phyloP scores from a whole-genome alignment of 208 protist genomes.

The Leishmania arabica region DNA sequence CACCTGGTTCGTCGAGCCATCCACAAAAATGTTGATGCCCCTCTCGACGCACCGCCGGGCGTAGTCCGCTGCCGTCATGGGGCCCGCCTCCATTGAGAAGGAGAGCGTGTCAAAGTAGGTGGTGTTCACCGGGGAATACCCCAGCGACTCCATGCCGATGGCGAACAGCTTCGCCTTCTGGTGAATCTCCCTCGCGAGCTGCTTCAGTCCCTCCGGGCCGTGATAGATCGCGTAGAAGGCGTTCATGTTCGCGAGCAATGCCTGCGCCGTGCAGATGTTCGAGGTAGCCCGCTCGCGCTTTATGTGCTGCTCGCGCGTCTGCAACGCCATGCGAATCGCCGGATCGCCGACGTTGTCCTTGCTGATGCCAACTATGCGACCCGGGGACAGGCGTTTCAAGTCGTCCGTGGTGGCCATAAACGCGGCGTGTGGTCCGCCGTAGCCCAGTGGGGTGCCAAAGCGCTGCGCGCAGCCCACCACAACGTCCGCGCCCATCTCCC shows the following conservation, averaged over 20 bases:
- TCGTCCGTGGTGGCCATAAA: constrained; percentile 94
- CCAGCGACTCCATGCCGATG: constrained; percentile 84
- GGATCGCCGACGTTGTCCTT: constrained; percentile 89
- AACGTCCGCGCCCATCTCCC: constrained; percentile 96
- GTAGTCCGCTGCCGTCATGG: constrained; percentile 60
- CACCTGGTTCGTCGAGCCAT: constrained; percentile 55
- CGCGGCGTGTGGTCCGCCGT: constrained; percentile 98
- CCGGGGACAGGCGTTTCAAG: constrained; percentile 93
- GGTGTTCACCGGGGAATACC: constrained; percentile 52
- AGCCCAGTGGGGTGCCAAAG: constrained; percentile 96
- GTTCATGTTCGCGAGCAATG: constrained; percentile 96
- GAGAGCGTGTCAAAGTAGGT: constrained; percentile 94
- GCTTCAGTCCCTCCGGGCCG: constrained; percentile 94
- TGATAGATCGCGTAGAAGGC: constrained; percentile 98
- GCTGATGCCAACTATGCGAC: constrained; percentile 96
- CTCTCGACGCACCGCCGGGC: constrained; percentile 59
- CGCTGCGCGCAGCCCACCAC: constrained; percentile 94
- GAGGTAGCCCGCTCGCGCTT: constrained; percentile 94
- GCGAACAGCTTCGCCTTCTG: constrained; percentile 74
- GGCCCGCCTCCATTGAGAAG: constrained; percentile 43
- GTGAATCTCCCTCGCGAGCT: constrained; percentile 94
- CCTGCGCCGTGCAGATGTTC: constrained; percentile 99
- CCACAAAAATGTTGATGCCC: constrained; percentile 92
- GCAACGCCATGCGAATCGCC: constrained; percentile 97
- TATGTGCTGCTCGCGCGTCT: constrained; percentile 99